Evolutionary conservation across 192 early-diverging fungal species (phyloP).

Genomic region (Thoreauomyces humboldtii): DNA sequence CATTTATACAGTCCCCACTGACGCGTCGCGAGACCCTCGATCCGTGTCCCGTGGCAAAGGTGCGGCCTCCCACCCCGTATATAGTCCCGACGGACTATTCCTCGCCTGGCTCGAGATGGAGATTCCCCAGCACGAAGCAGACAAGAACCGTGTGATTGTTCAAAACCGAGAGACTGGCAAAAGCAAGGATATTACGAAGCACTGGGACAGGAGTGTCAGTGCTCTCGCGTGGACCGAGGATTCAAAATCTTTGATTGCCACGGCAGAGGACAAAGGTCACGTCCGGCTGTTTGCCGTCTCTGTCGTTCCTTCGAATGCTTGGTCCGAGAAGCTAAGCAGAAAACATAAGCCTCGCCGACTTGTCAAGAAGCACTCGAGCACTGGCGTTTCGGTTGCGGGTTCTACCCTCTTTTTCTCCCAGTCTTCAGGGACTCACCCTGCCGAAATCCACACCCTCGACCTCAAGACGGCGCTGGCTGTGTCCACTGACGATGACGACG

Average conservation of each 20-base stretch:
- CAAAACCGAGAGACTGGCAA: constrained; percentile 43
- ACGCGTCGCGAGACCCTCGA: constrained; percentile 41
- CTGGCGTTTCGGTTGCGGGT: neutral
- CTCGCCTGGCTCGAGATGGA: constrained; percentile 57
- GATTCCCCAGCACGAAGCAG: constrained; percentile 69
- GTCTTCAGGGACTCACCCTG: constrained; percentile 3
- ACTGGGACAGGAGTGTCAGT: constrained; percentile 58
- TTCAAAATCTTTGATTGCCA: constrained; percentile 51
- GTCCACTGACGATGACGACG: neutral
- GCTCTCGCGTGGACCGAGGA: constrained; percentile 61
- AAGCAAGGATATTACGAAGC: constrained; percentile 25
- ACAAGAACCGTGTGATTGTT: constrained; percentile 68
- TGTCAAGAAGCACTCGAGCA: constrained; percentile 9
- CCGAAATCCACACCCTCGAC: constrained; percentile 14
- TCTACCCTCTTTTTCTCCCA: constrained; percentile 6
- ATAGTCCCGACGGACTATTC: constrained; percentile 59
- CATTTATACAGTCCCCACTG: constrained; percentile 63
- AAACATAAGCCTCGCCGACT: neutral
- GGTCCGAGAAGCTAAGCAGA: neutral
- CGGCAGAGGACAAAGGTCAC: constrained; percentile 66
- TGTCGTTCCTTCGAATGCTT: neutral
- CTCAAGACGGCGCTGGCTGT: neutral
- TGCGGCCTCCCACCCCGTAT: constrained; percentile 61
- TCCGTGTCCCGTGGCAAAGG: constrained; percentile 51
- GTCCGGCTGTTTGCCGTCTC: constrained; percentile 54